These are phyloP conservation scores for Isoetes engelmannii DNA, from an alignment of 83 land plant genomes.

Conservation along the genomic window DNA sequence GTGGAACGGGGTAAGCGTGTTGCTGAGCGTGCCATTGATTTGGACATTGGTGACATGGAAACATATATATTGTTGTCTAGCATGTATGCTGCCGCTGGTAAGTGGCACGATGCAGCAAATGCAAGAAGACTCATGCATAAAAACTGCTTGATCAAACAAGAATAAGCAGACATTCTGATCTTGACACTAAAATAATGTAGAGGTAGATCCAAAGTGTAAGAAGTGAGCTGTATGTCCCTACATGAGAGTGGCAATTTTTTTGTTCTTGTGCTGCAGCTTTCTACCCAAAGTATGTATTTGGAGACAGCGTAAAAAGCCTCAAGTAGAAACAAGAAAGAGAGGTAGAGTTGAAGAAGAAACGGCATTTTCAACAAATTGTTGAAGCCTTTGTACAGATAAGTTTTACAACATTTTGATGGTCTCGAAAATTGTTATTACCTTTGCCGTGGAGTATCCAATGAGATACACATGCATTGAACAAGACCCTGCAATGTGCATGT, in stretches of 20 bases:
- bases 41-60: no score
- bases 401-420: no score
- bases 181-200: background rate
- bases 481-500: no score
- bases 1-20: conserved; percentile 1
- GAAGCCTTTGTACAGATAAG: no score
- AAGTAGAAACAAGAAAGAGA: conserved; percentile 12
- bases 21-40: conserved; percentile 1
- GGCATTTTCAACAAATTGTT: no score
- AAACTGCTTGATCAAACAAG: background rate
- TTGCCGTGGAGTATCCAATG: no score
- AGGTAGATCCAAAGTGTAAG: background rate
- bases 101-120: background rate
- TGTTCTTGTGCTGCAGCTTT: no score
- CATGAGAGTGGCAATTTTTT: no score
- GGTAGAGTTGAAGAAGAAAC: background rate
- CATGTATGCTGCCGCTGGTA: background rate
- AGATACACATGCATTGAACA: no score
- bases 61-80: no score
- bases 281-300: background rate
- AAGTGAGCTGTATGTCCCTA: no score
- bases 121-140: background rate
- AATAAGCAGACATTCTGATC: background rate
- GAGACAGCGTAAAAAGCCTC: conserved; percentile 13
- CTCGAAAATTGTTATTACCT: no score